Percentiles rank a stretch among this genome's conserved stretches.
These are phyloP conservation scores for Rosa chinensis DNA, from an alignment of 306 rosid genomes.

Conservation along the genomic window DNA sequence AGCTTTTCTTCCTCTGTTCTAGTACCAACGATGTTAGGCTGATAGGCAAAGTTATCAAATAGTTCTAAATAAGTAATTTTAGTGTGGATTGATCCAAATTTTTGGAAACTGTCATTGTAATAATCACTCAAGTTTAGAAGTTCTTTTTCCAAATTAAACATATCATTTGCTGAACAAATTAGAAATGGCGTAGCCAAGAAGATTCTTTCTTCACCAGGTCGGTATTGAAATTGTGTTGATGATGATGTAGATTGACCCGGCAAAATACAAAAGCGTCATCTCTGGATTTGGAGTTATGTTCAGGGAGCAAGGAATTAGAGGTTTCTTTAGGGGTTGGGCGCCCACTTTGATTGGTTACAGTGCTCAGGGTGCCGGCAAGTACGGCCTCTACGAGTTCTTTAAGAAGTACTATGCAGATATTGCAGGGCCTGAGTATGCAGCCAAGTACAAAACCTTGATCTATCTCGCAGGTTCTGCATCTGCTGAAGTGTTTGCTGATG, in stretches of 20 bases:
- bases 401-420: constrained; percentile 81
- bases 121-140: too few relatives aligned
- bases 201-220: not conserved
- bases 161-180: too few relatives aligned
- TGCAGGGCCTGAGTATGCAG: constrained; percentile 71
- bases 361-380: constrained; percentile 83
- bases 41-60: not conserved
- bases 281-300: constrained; percentile 72
- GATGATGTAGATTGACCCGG: constrained; percentile 53
- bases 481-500: constrained; percentile 76
- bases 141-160: too few relatives aligned
- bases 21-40: not conserved
- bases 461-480: constrained; percentile 83
- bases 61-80: too few relatives aligned
- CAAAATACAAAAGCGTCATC: constrained; percentile 60
- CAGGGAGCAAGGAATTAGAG: constrained; percentile 71
- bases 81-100: too few relatives aligned
- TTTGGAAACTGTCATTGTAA: too few relatives aligned
- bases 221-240: not conserved
- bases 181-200: too few relatives aligned
- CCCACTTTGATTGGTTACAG: constrained; percentile 85
- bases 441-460: constrained; percentile 75
- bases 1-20: not conserved
- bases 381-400: constrained; percentile 77
- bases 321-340: constrained; percentile 78